phyloP scores from a whole-genome alignment of 495 filamentous ascomycete species.

The Aspergillus baeticus region DNA sequence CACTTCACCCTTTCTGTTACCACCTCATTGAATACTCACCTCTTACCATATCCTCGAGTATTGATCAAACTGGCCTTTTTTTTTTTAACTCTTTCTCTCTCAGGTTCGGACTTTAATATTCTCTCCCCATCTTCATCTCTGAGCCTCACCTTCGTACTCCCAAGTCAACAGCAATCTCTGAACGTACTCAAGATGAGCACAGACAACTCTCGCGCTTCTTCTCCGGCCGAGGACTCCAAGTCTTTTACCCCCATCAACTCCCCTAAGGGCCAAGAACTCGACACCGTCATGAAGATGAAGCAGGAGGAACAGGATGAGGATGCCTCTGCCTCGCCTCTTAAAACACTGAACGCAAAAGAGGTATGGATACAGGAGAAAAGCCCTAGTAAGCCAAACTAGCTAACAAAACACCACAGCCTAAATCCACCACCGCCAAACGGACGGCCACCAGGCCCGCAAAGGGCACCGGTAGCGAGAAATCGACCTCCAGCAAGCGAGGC shows the following conservation, averaged over 20 bases:
- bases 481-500: constrained; percentile 6
- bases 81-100: neutral
- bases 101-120: too few species aligned
- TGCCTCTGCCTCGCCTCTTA: neutral
- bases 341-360: neutral
- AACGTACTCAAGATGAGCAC: neutral
- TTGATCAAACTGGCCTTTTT: too few species aligned
- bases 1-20: neutral
- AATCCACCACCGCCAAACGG: neutral
- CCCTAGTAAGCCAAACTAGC: neutral
- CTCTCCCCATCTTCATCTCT: neutral
- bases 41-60: too few species aligned
- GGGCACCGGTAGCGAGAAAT: neutral
- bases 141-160: neutral
- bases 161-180: neutral
- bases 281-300: neutral
- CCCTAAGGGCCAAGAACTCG: neutral
- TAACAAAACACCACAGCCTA: neutral
- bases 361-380: neutral
- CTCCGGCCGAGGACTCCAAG: neutral
- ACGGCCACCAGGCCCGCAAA: neutral
- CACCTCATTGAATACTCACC: neutral
- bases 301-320: neutral
- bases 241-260: constrained; percentile 6
- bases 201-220: neutral